Evolutionary conservation across 1,284 basidiomycete genomes (phyloP), one percentile per base, ranked within the genome.

Genomic region (Sporisorium iseilematis-ciliati): DNA sequence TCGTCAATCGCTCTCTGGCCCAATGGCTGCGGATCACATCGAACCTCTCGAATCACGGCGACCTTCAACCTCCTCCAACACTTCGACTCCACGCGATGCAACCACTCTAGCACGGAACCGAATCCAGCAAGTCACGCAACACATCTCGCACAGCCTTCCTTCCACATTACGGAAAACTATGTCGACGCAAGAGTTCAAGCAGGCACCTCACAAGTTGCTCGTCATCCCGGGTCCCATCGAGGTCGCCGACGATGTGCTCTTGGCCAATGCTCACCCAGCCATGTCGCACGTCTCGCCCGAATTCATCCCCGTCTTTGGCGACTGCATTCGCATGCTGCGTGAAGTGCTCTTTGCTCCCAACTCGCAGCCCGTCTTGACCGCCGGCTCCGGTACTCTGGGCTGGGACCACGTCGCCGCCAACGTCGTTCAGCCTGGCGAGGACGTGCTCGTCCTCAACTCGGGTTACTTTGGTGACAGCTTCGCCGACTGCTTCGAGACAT

Each of bases 321-420:
- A 97, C 84, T 92, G 91, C 85, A 90, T 99, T 74, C 90, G 92
- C 70, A 91, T 97, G 91, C 91, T 93, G 23, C 89, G 92, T 89
- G 89, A 84, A 62, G 84, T 85, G 54, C 71, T 78, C 40, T 72
- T 76, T 86, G 97, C 48, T 90, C 91, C 86, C 91, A 86, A 71
- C 57, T 59, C 77, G 31, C 82, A 84, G 79, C 80, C 82, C 35
- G 93, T 98, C 88, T 87, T 97, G 78, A 92, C 97, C 59, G 91
- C 94, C 31, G 96, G 96, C 2, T 93, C 91, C 54, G 95, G 95
- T n/a, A 98, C 95, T 3, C 88, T 98, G 41, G 95, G 95, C 35
- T 97, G 95, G 94, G 88, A 87, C 62, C 77, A 82, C 71, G 78
- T 81, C 50, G 79, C 80, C 23, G 59, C 92, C 29, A 97, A 97